Base-by-base conservation (phyloP, 441 rosid species). In the Pelargonium myrrhifolium region DNA sequence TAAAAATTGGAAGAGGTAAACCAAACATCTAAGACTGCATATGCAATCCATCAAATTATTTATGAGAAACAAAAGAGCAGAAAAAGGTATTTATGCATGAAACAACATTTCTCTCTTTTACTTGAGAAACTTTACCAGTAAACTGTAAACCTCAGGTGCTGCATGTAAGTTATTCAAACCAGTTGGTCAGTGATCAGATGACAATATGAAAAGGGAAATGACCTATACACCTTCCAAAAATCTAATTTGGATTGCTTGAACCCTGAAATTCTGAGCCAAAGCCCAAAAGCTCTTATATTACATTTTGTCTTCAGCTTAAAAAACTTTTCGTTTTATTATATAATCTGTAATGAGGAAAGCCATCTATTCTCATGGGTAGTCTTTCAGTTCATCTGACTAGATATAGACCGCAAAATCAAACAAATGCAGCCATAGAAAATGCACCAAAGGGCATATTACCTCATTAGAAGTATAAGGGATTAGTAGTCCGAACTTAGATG, bases 41-140 rank as follows among this genome's bases (percentile, higher is more conserved):
- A 18, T 18, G 24, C 37, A 53, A 18, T 17, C 59, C 18, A 53
- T 53, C 59, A 53, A 53, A n/a, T 18, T 11, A 18, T 18, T 53
- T 53, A 53, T 53, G 24, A 26, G 22, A 56, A 56, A 9, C 3
- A 26, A 2, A 56, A 9, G 35, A 20, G 3, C 21, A 1, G 26
- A 9, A 26, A 63, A 28, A 49, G 20, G n/a, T 68, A 65, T 8
- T 21, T 31, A 39, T 56, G 22, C 61, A 56, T 56, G 61, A 56
- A 56, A 56, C 28, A 8, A 24, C 61, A 56, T 56, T 56, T 0
- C 21, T 56, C 61, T 56, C 28, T 21, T 56, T 20, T 56, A 21
- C 61, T 56, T 56, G 26, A 20, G 26, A 56, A 56, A 56, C 61
- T 26, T 56, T 56, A 24, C 61, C 61, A 56, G 28, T 26, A 56